Evolutionary conservation across 2,329 filamentous ascomycete species (phyloP).

Genomic region (Xylaria sp.): DNA sequence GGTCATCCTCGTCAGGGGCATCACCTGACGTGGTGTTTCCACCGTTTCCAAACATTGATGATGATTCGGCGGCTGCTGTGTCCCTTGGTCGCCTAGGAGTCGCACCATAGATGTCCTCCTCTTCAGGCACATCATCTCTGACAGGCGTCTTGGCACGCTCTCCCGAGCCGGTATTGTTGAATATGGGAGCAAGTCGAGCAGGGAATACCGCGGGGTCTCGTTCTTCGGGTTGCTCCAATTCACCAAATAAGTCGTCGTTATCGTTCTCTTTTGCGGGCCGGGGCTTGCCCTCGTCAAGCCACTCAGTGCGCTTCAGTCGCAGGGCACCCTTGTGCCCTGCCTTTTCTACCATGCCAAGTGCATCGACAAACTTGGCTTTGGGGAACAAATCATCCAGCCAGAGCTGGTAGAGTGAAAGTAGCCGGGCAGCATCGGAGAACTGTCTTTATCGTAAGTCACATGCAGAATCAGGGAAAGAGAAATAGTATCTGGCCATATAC

Average conservation of each 20-base stretch:
- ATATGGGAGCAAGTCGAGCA: constrained; percentile 36
- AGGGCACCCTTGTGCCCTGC: constrained; percentile 79
- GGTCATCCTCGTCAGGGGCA: constrained; percentile 37
- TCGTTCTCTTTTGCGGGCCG: constrained; percentile 33
- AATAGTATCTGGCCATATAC: constrained; percentile 37
- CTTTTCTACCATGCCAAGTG: constrained; percentile 85
- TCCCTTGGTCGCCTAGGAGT: constrained; percentile 38
- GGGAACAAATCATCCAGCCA: constrained; percentile 97
- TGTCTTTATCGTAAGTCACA: constrained; percentile 33
- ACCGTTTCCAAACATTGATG: constrained; percentile 25
- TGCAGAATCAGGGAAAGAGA: background rate
- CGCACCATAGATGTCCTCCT: constrained; percentile 52
- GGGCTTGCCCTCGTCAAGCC: constrained; percentile 74
- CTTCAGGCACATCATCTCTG: constrained; percentile 35
- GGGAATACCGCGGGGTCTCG: constrained; percentile 30
- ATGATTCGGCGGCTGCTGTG: constrained; percentile 17
- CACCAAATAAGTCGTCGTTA: constrained; percentile 27
- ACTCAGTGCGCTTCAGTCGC: constrained; percentile 67
- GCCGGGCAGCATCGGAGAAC: constrained; percentile 76
- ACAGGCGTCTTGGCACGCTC: constrained; percentile 32
- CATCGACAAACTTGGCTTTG: constrained; percentile 89
- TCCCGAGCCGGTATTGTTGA: constrained; percentile 29
- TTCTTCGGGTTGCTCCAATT: constrained; percentile 24
- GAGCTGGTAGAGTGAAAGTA: constrained; percentile 87
- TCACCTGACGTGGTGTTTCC: constrained; percentile 16